Evolutionary conservation across 257 asterid species (phyloP).

Genomic region (Solanum piurae): DNA sequence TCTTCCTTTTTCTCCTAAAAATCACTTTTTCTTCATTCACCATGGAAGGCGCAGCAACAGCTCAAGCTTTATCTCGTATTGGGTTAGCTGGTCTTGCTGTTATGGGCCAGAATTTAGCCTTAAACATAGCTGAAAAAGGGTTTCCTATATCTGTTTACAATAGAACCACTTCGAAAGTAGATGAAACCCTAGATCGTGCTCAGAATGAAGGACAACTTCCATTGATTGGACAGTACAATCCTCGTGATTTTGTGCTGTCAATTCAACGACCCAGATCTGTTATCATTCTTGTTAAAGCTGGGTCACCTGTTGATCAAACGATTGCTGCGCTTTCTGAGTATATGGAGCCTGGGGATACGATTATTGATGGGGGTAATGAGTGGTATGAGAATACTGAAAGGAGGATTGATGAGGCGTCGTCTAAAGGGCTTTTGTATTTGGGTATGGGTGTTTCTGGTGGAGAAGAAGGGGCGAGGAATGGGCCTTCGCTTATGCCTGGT

Average conservation of each 20-base stretch:
- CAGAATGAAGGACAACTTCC: conserved; percentile 65
- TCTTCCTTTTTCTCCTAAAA: neutral
- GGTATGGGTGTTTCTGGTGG: conserved; percentile 99
- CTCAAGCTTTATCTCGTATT: conserved; percentile 46
- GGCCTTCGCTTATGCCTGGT: conserved; percentile 90
- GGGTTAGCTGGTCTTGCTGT: conserved; percentile 81
- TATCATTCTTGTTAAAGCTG: conserved; percentile 84
- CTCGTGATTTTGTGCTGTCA: conserved; percentile 65
- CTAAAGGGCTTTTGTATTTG: conserved; percentile 49
- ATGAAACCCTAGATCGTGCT: conserved; percentile 80
- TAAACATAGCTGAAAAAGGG: conserved; percentile 86
- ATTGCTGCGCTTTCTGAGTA: conserved; percentile 62
- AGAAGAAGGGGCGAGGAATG: conserved; percentile 78
- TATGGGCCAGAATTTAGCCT: conserved; percentile 85
- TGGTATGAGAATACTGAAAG: conserved; percentile 95
- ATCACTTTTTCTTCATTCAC: neutral
- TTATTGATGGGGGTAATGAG: conserved; percentile 90
- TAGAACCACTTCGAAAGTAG: conserved; percentile 65
- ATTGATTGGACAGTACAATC: conserved; percentile 53
- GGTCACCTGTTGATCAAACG: conserved; percentile 86
- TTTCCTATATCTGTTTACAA: conserved; percentile 83
- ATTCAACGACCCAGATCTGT: conserved; percentile 65
- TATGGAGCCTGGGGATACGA: conserved; percentile 89
- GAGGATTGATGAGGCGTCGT: conserved; percentile 36
- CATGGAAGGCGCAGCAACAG: conserved; percentile 28